These are phyloP conservation scores for Hirsutella rhossiliensis DNA, from an alignment of 2,329 filamentous ascomycete species.

Conservation along the genomic window DNA sequence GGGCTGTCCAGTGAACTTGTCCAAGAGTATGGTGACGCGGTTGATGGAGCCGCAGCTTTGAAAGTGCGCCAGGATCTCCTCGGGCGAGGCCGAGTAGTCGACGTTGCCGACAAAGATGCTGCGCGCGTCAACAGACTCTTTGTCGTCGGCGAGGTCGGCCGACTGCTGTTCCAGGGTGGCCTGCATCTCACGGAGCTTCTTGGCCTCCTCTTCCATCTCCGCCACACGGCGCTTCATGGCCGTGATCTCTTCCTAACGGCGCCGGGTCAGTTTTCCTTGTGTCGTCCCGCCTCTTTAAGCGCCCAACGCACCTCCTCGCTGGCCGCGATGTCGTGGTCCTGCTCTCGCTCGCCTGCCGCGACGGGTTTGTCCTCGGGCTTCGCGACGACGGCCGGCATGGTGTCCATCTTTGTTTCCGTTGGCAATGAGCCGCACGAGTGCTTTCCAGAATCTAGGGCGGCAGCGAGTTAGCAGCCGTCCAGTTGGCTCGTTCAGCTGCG, in stretches of 20 bases:
- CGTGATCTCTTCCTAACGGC: constrained; percentile 59
- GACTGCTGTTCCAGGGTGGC: constrained; percentile 74
- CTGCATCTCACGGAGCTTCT: constrained; percentile 80
- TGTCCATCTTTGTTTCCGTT: too few species aligned
- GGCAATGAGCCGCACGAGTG: too few species aligned
- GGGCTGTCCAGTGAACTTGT: constrained; percentile 98
- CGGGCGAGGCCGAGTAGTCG: constrained; percentile 91
- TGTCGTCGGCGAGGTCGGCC: constrained; percentile 76
- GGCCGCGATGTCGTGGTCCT: constrained; percentile 16
- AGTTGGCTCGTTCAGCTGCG: too few species aligned
- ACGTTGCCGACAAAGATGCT: constrained; percentile 99
- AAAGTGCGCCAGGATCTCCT: constrained; percentile 95
- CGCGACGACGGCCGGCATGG: too few species aligned
- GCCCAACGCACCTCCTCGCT: constrained; percentile 24
- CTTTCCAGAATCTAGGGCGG: too few species aligned
- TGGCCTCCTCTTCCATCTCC: constrained; percentile 84
- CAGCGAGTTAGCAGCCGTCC: too few species aligned
- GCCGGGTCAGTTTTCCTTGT: constrained; percentile 16
- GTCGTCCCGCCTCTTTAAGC: constrained; percentile 13
- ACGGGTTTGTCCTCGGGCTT: constrained; percentile 16
- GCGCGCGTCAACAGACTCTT: constrained; percentile 87
- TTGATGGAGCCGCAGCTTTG: constrained; percentile 97
- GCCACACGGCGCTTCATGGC: constrained; percentile 80
- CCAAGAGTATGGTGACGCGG: constrained; percentile 89
- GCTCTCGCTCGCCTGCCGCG: constrained; percentile 14